Percentiles rank a stretch among this genome's conserved stretches.
Conservation (phyloP, 2,329 filamentous ascomycete genomes). For the Xylariales sp. region DNA sequence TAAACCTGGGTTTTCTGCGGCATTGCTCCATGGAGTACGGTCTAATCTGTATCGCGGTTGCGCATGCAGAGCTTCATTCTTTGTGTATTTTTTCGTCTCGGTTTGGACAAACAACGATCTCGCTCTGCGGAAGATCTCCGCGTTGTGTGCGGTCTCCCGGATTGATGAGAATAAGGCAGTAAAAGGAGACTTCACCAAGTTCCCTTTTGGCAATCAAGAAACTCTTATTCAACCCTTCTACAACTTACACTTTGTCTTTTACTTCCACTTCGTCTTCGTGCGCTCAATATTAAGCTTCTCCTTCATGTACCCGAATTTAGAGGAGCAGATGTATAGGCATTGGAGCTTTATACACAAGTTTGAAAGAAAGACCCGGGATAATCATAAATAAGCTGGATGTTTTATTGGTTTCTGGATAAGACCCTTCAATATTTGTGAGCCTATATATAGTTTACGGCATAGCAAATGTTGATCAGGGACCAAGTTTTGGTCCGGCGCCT, state of each 20-base stretch:
- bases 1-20: constrained; percentile 25
- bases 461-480: constrained; percentile 16
- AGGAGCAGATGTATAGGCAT: constrained; percentile 7
- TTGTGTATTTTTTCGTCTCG: constrained; percentile 39
- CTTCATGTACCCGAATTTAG: constrained; percentile 19
- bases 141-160: constrained; percentile 32
- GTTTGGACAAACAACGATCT: constrained; percentile 23
- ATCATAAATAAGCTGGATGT: constrained; percentile 18
- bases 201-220: too few species aligned
- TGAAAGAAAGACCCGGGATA: background rate
- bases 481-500: constrained; percentile 28
- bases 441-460: constrained; percentile 15
- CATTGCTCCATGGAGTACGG: constrained; percentile 29
- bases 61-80: constrained; percentile 32
- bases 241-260: constrained; percentile 12
- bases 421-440: constrained; percentile 9
- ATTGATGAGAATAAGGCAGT: constrained; percentile 13
- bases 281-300: constrained; percentile 12
- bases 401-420: constrained; percentile 24
- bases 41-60: constrained; percentile 17
- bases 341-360: too few species aligned
- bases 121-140: constrained; percentile 29
- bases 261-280: constrained; percentile 18
- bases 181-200: constrained; percentile 11
- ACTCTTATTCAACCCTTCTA: constrained; percentile 9